Base-by-base conservation (phyloP, 2,329 filamentous ascomycete species). In the Salinomyces thailandicus region DNA sequence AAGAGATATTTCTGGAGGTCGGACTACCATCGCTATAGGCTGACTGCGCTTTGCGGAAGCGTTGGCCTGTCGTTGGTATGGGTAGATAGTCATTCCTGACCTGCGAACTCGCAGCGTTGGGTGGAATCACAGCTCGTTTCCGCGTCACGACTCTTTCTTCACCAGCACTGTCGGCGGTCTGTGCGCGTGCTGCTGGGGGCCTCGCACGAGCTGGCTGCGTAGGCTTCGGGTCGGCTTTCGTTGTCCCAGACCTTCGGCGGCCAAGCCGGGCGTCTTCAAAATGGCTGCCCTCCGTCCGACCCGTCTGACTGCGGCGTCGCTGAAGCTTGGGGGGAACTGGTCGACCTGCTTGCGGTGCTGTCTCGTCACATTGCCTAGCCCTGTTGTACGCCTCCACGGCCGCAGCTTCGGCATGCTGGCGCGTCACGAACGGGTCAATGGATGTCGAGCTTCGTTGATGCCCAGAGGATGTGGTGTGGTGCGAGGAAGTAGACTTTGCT, bases 351-450 rank as follows among this genome's bases (percentile, higher is more conserved):
- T 31, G 27, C 11, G 18, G 18, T 4, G 19, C 27, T 5, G 26
- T 9, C 50, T 60, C 26, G 51, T 60, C 41, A 9, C 63, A 60
- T 22, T 62, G 62, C 36, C 63, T 63, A n/a, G 71, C 70, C 41
- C 70, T 65, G 5, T 62, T 55, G 51, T 73, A 82, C 1, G 79
- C 79, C 49, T 77, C 62, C 20, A 64, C 61, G 5, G 79, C 79
- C 15, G 79, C 78, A 26, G 71, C 67, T 26, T 75, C 69, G 5
- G 79, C 79, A 54, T 81, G 73, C 36, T 72, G 64, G 33, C 72
- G 67, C 2, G 72, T 71, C 3, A 60, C 54, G 69, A 68, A 45
- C 68, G 49, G 49, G 32, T 57, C 52, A 26, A 44, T 45, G 8
- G 42, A 39, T 7, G 44, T 45, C 6, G 37, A 37, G 19, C 36